These are phyloP conservation scores for Coemansia sp. DNA, from an alignment of 192 early-diverging fungal genomes.

Conservation along the genomic window DNA sequence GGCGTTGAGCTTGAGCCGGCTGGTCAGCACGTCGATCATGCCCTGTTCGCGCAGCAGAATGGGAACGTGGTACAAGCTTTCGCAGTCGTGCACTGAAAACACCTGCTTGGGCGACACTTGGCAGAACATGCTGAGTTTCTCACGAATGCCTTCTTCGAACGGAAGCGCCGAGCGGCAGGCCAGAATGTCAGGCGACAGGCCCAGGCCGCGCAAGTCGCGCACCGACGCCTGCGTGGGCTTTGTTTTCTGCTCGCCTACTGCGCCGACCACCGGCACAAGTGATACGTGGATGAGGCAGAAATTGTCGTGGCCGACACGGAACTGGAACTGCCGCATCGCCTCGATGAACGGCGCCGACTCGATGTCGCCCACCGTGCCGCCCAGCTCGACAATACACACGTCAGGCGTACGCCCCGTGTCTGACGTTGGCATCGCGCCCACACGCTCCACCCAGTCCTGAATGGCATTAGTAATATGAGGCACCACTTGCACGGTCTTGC, in stretches of 20 bases:
- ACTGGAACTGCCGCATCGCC: constrained; percentile 99
- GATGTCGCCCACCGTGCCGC: constrained; percentile 98
- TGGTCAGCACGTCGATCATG: constrained; percentile 75
- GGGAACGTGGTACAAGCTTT: constrained; percentile 96
- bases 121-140: constrained; percentile 99
- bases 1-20: constrained; percentile 73
- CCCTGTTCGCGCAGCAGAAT: constrained; percentile 86
- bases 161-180: constrained; percentile 89
- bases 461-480: constrained; percentile 97
- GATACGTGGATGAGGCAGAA: constrained; percentile 98
- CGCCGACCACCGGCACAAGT: constrained; percentile 92
- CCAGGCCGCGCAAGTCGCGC: constrained; percentile 90
- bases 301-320: constrained; percentile 97
- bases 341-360: constrained; percentile 99
- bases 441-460: constrained; percentile 97
- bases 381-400: constrained; percentile 97
- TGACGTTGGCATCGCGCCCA: constrained; percentile 85
- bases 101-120: constrained; percentile 93
- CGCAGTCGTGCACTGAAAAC: constrained; percentile 94
- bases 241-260: constrained; percentile 98
- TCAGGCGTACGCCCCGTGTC: constrained; percentile 70
- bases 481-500: constrained; percentile 99
- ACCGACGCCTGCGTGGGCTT: constrained; percentile 99
- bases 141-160: constrained; percentile 77
- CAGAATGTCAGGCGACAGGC: constrained; percentile 93